Percentiles rank a stretch among this genome's conserved stretches.
Evolutionary conservation across 371 early-diverging fungal species (phyloP).

Genomic region (Mortierella sp.): DNA sequence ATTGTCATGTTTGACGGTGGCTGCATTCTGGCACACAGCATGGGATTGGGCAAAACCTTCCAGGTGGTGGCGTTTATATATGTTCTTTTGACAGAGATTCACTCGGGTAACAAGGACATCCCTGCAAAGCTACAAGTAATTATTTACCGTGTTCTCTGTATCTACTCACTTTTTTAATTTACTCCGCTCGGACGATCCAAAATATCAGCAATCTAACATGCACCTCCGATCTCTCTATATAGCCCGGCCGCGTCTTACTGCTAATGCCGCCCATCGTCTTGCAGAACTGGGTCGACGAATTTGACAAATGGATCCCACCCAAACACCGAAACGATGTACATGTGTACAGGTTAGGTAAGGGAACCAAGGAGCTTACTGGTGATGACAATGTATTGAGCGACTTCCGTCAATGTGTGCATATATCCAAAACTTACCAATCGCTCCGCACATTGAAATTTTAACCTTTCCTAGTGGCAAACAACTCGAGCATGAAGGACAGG

Average conservation of each 20-base stretch:
- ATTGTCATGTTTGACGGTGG: conserved; percentile 78
- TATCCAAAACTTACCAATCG: neutral
- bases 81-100: conserved; percentile 69
- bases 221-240: neutral
- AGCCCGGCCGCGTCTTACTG: conserved; percentile 80
- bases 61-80: conserved; percentile 84
- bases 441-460: neutral
- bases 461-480: neutral
- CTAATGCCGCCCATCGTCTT: conserved; percentile 84
- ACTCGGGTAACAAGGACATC: conserved; percentile 55
- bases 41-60: conserved; percentile 94
- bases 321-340: conserved; percentile 46
- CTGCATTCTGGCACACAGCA: conserved; percentile 91
- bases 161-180: neutral
- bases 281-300: conserved; percentile 85
- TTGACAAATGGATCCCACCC: conserved; percentile 74
- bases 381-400: neutral
- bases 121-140: conserved; percentile 63
- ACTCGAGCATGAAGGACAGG: neutral
- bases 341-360: conserved; percentile 41
- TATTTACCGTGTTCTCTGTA: neutral
- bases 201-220: neutral
- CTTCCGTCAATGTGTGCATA: neutral
- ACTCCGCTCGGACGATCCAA: neutral
- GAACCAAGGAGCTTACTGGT: neutral